Conservation (phyloP, 805 yeast genomes). For the Kuraishia piskuri region DNA sequence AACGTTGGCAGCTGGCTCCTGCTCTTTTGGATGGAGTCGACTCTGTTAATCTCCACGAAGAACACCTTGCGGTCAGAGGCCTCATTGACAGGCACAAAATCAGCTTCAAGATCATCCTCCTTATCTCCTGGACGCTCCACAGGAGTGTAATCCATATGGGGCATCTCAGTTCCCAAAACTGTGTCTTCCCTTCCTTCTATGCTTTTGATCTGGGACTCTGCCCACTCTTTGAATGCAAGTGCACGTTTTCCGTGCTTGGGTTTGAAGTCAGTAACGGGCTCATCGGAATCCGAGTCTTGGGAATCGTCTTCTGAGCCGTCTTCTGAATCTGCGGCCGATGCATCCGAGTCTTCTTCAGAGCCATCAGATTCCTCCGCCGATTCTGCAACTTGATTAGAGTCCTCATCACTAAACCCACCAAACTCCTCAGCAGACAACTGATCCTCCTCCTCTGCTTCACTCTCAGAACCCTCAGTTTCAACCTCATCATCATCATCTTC, state of each 20-base stretch:
- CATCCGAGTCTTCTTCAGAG: conserved; percentile 24
- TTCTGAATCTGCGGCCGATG: conserved; percentile 23
- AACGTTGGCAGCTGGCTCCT: conserved; percentile 80
- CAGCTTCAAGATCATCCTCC: conserved; percentile 59
- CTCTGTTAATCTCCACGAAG: conserved; percentile 59
- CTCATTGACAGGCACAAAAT: conserved; percentile 49
- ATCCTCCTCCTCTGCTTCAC: conserved; percentile 14
- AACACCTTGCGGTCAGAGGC: conserved; percentile 48
- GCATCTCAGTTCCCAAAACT: conserved; percentile 39
- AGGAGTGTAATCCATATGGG: conserved; percentile 43
- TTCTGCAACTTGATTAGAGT: conserved; percentile 12
- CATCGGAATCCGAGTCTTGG: conserved; percentile 22
- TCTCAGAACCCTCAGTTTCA: conserved; percentile 8
- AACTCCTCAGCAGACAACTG: background rate
- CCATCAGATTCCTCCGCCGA: conserved; percentile 22
- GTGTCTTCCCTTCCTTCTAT: conserved; percentile 50
- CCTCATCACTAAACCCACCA: conserved; percentile 7
- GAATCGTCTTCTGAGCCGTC: conserved; percentile 20
- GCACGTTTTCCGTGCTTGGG: conserved; percentile 43
- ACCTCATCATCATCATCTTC: conserved; percentile 19
- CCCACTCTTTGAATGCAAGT: conserved; percentile 80
- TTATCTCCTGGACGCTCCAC: conserved; percentile 66
- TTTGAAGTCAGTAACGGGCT: conserved; percentile 21
- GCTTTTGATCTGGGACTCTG: conserved; percentile 59
- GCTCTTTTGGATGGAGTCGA: conserved; percentile 54